A percentile compares a stretch with the other conserved stretches of the same genome.
Conservation (phyloP, 2,329 filamentous ascomycete species). For the Cercospora zeina region DNA sequence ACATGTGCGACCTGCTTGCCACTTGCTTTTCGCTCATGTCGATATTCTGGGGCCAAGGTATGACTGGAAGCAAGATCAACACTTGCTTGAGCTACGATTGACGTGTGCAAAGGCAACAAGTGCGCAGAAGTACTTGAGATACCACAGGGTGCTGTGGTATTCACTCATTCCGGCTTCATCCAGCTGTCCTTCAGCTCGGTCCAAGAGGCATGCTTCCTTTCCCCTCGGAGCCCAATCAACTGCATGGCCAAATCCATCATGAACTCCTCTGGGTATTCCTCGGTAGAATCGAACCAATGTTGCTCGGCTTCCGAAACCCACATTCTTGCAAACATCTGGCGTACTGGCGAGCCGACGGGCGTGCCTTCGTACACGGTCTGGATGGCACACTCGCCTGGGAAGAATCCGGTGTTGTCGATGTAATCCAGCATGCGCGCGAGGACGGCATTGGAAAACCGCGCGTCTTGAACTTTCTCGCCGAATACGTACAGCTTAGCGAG, state of each 20-base stretch:
- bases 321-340: not conserved
- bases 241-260: slow-evolving; percentile 17
- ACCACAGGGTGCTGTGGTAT: not conserved
- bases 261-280: slow-evolving; percentile 11
- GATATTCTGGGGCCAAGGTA: too few species aligned
- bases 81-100: too few species aligned
- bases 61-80: too few species aligned
- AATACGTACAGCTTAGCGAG: slow-evolving; percentile 14
- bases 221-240: not conserved
- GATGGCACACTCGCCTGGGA: not conserved
- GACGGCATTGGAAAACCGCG: not conserved
- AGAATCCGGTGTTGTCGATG: not conserved
- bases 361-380: not conserved
- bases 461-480: slow-evolving; percentile 13
- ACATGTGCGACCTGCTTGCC: too few species aligned
- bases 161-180: not conserved
- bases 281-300: not conserved
- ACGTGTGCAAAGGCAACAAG: too few species aligned
- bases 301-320: not conserved
- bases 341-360: slow-evolving; percentile 1
- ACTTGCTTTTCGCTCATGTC: too few species aligned
- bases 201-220: not conserved
- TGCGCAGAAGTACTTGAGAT: too few species aligned
- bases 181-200: not conserved
- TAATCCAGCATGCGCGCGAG: not conserved